Conservation (phyloP, 176 grass and related monocot species). For the Luzula sylvatica region DNA sequence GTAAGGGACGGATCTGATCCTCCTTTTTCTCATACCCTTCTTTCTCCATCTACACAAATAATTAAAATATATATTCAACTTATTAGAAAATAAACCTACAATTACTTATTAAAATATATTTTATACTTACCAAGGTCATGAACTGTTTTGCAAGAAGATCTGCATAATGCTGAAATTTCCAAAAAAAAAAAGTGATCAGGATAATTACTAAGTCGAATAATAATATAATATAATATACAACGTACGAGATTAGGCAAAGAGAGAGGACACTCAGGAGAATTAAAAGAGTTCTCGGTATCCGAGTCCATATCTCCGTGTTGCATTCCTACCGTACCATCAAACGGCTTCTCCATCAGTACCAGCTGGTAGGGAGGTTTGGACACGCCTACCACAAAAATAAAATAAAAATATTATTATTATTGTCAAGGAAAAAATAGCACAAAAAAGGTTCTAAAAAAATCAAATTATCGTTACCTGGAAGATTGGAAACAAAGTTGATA, state of each 20-base stretch:
- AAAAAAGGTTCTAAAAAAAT: neutral
- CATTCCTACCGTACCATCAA: constrained; percentile 84
- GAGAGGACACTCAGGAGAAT: constrained; percentile 43
- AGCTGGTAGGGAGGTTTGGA: constrained; percentile 38
- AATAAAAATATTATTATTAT: constrained; percentile 11
- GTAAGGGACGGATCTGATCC: constrained; percentile 38
- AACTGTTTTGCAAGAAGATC: constrained; percentile 72
- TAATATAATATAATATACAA: constrained; percentile 11
- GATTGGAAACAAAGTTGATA: constrained; percentile 37
- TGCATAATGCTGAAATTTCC: constrained; percentile 43
- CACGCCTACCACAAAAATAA: constrained; percentile 20
- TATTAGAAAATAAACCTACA: too few species aligned
- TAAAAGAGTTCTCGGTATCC: constrained; percentile 45
- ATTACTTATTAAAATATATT: neutral
- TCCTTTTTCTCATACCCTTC: constrained; percentile 67
- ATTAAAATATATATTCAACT: too few species aligned
- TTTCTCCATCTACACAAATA: constrained; percentile 55
- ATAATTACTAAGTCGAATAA: neutral
- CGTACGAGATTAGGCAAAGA: constrained; percentile 70
- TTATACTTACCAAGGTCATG: constrained; percentile 51
- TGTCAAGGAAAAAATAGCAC: neutral
- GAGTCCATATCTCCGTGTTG: constrained; percentile 61
- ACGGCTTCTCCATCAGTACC: constrained; percentile 49
- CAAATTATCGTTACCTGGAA: constrained; percentile 30
- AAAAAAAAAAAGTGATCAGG: constrained; percentile 19